Evolutionary conservation across 2,329 filamentous ascomycete species (phyloP).

Genomic region (Diaporthe eres): DNA sequence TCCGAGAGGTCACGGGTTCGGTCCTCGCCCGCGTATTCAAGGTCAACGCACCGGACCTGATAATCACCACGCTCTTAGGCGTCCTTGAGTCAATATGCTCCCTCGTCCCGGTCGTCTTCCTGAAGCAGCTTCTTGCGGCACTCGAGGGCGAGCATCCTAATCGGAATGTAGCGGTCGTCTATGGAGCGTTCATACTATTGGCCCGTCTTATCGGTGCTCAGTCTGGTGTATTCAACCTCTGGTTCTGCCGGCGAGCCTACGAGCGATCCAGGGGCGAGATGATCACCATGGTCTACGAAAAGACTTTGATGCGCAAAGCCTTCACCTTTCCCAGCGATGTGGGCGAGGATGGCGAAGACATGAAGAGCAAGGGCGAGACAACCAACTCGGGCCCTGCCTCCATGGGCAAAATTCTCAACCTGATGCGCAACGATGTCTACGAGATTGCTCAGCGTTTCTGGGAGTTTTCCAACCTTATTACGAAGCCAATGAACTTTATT

Average conservation of each 20-base stretch:
- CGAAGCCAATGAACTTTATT: slow-evolving; percentile 82
- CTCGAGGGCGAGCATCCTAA: slow-evolving; percentile 69
- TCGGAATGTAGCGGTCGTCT: slow-evolving; percentile 72
- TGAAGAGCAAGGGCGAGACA: slow-evolving; percentile 43
- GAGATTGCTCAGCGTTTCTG: slow-evolving; percentile 88
- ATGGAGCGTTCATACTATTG: slow-evolving; percentile 73
- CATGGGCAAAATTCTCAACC: slow-evolving; percentile 91
- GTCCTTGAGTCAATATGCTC: slow-evolving; percentile 71
- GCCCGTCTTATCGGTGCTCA: slow-evolving; percentile 75
- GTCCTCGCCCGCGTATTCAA: slow-evolving; percentile 78
- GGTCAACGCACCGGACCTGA: slow-evolving; percentile 85
- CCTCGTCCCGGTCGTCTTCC: slow-evolving; percentile 74
- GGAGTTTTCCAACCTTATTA: slow-evolving; percentile 84
- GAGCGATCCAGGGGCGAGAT: slow-evolving; percentile 88
- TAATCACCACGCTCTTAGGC: slow-evolving; percentile 75
- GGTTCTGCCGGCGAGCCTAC: slow-evolving; percentile 88
- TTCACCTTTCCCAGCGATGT: slow-evolving; percentile 56
- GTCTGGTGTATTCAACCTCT: slow-evolving; percentile 77
- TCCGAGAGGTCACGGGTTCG: slow-evolving; percentile 79
- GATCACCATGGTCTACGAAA: slow-evolving; percentile 88
- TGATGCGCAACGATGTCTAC: slow-evolving; percentile 87
- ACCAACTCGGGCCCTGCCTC: slow-evolving; percentile 71
- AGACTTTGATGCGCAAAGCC: slow-evolving; percentile 77
- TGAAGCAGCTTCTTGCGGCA: slow-evolving; percentile 79
- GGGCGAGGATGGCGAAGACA: slow-evolving; percentile 49